phyloP scores from a whole-genome alignment of 148 eudicot genomes.

The Cornus florida region DNA sequence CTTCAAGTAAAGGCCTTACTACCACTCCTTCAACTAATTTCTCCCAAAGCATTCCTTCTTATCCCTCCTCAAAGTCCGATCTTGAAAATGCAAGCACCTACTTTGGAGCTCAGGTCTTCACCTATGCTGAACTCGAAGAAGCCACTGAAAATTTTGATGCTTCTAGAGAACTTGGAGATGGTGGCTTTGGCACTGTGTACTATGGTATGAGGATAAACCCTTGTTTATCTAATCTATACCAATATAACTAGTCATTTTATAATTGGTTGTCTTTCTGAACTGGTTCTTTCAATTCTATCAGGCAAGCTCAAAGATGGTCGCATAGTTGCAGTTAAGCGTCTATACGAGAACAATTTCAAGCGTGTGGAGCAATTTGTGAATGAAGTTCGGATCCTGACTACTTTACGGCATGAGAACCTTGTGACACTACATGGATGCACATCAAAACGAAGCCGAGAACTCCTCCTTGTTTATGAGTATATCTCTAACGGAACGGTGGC shows the following conservation, averaged over 20 bases:
- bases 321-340: conserved; percentile 74
- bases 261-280: not conserved
- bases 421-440: conserved; percentile 79
- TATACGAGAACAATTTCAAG: conserved; percentile 71
- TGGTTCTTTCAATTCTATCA: conserved; percentile 7
- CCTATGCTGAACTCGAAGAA: conserved; percentile 64
- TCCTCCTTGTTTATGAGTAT: conserved; percentile 78
- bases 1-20: conserved; percentile 33
- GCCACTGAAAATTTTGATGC: conserved; percentile 68
- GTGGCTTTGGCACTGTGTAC: conserved; percentile 92
- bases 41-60: conserved; percentile 60
- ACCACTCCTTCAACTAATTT: conserved; percentile 40
- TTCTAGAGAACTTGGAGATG: conserved; percentile 79
- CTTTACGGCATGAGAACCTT: conserved; percentile 59
- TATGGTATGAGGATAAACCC: conserved; percentile 44
- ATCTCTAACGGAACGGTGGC: conserved; percentile 84
- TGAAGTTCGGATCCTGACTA: conserved; percentile 71
- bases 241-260: not conserved
- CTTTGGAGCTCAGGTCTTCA: conserved; percentile 68
- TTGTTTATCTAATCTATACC: not conserved
- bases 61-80: conserved; percentile 49
- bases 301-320: conserved; percentile 73
- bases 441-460: conserved; percentile 63
- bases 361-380: conserved; percentile 78
- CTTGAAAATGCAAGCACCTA: conserved; percentile 51